Evolutionary conservation across 2,329 filamentous ascomycete species (phyloP).

Genomic region (Ramichloridium luteum): DNA sequence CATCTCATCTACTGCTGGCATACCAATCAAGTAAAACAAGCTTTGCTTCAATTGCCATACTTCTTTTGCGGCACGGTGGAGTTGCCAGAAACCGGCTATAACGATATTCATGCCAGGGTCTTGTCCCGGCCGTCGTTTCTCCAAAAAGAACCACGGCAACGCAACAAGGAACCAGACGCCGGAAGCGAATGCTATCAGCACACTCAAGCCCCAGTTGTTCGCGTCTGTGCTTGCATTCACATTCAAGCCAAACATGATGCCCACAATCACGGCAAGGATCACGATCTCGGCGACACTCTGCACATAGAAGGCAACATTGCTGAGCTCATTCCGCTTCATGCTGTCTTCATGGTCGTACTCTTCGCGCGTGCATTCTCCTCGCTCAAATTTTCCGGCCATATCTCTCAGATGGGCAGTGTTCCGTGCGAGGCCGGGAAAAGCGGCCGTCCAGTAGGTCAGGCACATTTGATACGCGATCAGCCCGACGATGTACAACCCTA

Average conservation of each 20-base stretch:
- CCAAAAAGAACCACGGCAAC: conserved; percentile 54
- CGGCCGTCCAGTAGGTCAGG: conserved; percentile 57
- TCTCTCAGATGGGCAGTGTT: conserved; percentile 41
- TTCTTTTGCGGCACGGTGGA: conserved; percentile 45
- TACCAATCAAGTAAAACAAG: conserved; percentile 51
- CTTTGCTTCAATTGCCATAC: conserved; percentile 56
- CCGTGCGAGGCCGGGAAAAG: conserved; percentile 46
- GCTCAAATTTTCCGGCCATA: conserved; percentile 38
- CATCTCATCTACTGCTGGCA: too few relatives aligned
- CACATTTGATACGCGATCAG: conserved; percentile 55
- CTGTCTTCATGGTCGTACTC: conserved; percentile 51
- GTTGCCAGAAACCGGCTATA: conserved; percentile 50
- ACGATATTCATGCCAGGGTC: conserved; percentile 40
- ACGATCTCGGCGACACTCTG: conserved; percentile 51
- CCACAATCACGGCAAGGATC: conserved; percentile 53
- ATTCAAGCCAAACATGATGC: conserved; percentile 48
- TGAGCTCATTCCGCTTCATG: conserved; percentile 51
- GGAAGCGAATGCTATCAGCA: conserved; percentile 53
- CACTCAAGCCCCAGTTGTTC: conserved; percentile 55
- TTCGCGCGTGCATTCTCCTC: conserved; percentile 42
- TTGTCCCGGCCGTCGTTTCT: conserved; percentile 52
- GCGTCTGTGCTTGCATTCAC: conserved; percentile 47
- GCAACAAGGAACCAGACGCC: conserved; percentile 53
- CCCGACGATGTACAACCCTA: conserved; percentile 54
- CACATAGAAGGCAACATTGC: conserved; percentile 52